These are phyloP conservation scores for Zoysia japonica DNA, from an alignment of 176 grass and related monocot species.

Conservation along the genomic window DNA sequence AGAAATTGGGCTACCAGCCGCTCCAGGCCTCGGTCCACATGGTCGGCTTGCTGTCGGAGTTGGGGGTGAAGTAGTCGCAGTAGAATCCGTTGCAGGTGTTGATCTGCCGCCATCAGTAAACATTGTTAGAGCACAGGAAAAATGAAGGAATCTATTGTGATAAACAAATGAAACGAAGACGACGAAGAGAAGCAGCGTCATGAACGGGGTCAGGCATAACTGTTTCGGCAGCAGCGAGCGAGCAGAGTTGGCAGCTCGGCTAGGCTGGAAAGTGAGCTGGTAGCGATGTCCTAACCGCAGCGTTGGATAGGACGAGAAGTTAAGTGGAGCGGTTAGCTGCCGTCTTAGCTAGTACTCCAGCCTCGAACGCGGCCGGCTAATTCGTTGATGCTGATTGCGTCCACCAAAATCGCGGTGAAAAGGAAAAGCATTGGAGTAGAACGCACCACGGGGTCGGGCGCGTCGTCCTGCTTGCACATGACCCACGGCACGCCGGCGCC, in stretches of 20 bases:
- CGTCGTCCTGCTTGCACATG: slow-evolving; percentile 99
- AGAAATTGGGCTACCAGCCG: slow-evolving; percentile 49
- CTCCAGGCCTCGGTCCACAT: slow-evolving; percentile 98
- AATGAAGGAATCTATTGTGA: neutral
- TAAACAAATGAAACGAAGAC: neutral
- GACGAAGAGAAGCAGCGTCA: too few relatives aligned
- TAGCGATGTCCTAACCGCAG: slow-evolving; percentile 47
- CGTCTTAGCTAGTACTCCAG: too few relatives aligned
- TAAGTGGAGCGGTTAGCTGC: neutral
- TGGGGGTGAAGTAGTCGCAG: slow-evolving; percentile 86
- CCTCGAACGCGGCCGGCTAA: neutral
- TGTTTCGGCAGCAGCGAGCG: slow-evolving; percentile 20
- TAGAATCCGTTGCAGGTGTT: slow-evolving; percentile 97
- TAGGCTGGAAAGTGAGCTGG: slow-evolving; percentile 24
- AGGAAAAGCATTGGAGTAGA: neutral
- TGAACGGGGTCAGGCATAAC: slow-evolving; percentile 1
- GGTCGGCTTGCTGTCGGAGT: slow-evolving; percentile 68
- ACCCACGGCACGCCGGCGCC: slow-evolving; percentile 88
- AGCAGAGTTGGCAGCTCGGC: slow-evolving; percentile 24
- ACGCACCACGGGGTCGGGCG: slow-evolving; percentile 87
- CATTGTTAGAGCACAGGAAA: too few relatives aligned
- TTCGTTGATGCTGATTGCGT: neutral
- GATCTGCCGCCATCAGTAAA: slow-evolving; percentile 50
- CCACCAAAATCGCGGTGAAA: neutral
- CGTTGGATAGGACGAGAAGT: neutral